Base-by-base conservation (phyloP, 192 early-diverging fungal species). In the Coemansia sp. region DNA sequence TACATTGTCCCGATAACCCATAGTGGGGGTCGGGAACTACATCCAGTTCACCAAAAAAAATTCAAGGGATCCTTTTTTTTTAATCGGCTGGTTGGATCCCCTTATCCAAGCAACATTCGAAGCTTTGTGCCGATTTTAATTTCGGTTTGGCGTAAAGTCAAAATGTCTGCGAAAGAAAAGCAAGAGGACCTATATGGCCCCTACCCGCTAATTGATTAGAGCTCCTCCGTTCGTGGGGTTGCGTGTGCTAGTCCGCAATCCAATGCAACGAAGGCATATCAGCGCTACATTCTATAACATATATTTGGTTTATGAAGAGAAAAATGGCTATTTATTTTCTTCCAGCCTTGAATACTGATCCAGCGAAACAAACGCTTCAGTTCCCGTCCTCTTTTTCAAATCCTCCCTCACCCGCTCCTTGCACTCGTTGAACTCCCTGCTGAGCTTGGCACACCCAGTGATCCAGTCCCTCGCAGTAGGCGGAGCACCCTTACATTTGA, bases 31-130 rank as follows among this genome's bases (percentile, higher is more conserved):
- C 29, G 29, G 29, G 1, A 29, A 29, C 29, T 29, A 29, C 3
- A 29, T 29, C 29, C 29, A 29, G 29, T 29, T 29, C 29, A 29
- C 29, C 29, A 29, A 29, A 29, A 29, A 29, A 29, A 29, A 29
- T 2, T 3, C 29, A 29, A 3, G 29, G 1, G 29, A 29, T 29
- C 17, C 22, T 13, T 43, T 38, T 36, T 23, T 35, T 13, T 43
- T 38, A 53, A 54, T 29, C 29, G 3, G 29, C 1, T 29, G 29
- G 29, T 3, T 29, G 29, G 29, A 29, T 29, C 1, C 29, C 29
- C 29, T 29, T 29, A 29, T 29, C 42, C 41, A 67, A 46, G 75
- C 75, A 72, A 65, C 75, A 65, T 65, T 77, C 75, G 75, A 77
- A 77, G 75, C 75, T 77, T 69, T 63, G 33, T 35, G 61, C 64